Base-by-base conservation (phyloP, 108 stramenopile species). In the Poteriospumella lacustris region DNA sequence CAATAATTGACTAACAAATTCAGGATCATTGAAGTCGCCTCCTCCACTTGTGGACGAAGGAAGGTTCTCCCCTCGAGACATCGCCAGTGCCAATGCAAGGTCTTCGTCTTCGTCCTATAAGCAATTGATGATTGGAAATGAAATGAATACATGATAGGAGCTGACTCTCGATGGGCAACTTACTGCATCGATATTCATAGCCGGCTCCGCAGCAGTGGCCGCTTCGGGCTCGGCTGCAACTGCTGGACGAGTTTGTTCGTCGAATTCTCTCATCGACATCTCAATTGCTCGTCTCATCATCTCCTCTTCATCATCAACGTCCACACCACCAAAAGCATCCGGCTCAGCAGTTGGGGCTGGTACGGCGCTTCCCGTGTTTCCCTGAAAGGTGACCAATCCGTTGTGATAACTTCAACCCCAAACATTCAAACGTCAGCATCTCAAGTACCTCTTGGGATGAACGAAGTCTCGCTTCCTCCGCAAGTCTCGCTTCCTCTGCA, bases 241-340 rank as follows among this genome's bases (percentile, higher is more conserved):
- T n/a, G n/a, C n/a, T n/a, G n/a, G n/a, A n/a, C n/a, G n/a, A n/a
- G n/a, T n/a, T n/a, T n/a, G n/a, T n/a, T n/a, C n/a, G n/a, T n/a
- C n/a, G n/a, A n/a, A n/a, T 44, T 94, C 95, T 9, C 90, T 90
- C 95, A 98, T 96, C 59, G 91, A 92, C 95, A 97, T 96, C 78
- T 93, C 94, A 29, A 98, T 85, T 0, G 97, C 97, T 78, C 92
- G 94, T 84, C 95, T 91, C 79, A 97, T 85, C 31, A 95, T 79
- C 2, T 89, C 93, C 58, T 95, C 93, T 77, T 96, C 96, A 38
- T 89, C 89, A 12, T 87, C 86, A 70, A 78, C 62, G 9, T 67
- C 40, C 36, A 15, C 29, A 79, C n/a, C n/a, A n/a, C n/a, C n/a
- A n/a, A n/a, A n/a, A n/a, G n/a, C n/a, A n/a, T n/a, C n/a, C n/a